Evolutionary conservation across 768 basidiomycete species (phyloP), one percentile per base, ranked within the genome.

Genomic region (Leucocoprinus birnbaumii): DNA sequence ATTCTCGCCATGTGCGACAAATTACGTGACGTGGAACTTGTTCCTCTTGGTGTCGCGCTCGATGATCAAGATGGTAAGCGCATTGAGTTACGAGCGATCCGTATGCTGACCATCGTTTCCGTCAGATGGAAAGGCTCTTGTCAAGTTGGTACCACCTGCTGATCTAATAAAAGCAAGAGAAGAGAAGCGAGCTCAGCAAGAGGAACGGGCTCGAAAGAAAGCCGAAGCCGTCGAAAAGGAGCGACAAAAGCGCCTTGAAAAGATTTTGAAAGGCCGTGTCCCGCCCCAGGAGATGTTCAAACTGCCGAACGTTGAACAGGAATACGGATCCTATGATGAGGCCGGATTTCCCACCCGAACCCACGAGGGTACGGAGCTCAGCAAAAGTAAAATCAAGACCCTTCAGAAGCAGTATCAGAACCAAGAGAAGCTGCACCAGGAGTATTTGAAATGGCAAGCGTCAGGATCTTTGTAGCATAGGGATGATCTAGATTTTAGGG

Each of bases 21-120:
- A 59, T 79, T 99, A 57, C 84, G 97, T 14, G 96, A 98, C 66
- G 75, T 81, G 31, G 95, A 97, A 64, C 74, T 98, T 41, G 87
- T 95, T 41, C 87, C 94, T n/a, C 76, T 98, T 48, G 97, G 97
- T 7, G 92, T 99, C 5, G 94, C 94, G 7, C 75, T 99, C 31
- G 97, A 98, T 66, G 97, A 99, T 73, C 92, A 94, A 73, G 93
- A 95, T 77, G 94, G 94, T 86, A 58, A 48, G 74, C 68, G 31
- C 48, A 47, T 37, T 9, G 37, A 18, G 21, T 38, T 11, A n/a
- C n/a, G n/a, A n/a, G n/a, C n/a, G n/a, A n/a, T n/a, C 16, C 31
- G 21, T 56, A 57, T 34, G 31, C 51, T 21, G 34, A 49, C 27
- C 43, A 21, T 7, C 9, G 41, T 50, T 45, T 53, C 51, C 16